Conservation (phyloP, 108 stramenopile genomes). For the Ochromonas danica region DNA sequence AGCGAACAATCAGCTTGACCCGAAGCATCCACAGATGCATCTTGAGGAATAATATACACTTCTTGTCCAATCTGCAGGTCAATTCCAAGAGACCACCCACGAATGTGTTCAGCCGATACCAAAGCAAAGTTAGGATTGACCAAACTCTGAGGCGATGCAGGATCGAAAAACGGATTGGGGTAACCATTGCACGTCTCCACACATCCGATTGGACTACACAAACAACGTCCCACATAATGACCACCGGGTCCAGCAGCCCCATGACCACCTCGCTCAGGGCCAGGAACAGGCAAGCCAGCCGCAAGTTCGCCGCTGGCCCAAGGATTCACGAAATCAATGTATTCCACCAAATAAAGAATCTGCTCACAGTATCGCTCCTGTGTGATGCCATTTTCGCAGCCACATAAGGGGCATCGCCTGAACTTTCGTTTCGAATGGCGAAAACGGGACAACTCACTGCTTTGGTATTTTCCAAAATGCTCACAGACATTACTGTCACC, state of each 20-base stretch:
- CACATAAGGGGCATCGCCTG: background rate
- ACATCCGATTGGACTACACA: conserved; percentile 12
- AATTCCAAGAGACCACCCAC: background rate
- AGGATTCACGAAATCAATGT: too few species aligned
- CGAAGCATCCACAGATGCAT: background rate
- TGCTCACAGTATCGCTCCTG: background rate
- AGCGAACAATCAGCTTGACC: background rate
- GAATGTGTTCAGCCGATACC: background rate
- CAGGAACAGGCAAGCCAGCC: too few species aligned
- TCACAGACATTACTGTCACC: conserved; percentile 8
- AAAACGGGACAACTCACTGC: conserved; percentile 3
- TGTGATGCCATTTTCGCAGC: background rate
- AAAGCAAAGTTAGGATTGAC: background rate
- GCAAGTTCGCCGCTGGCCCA: background rate
- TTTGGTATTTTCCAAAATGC: background rate
- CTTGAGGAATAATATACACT: background rate
- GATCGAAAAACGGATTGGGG: conserved; percentile 9
- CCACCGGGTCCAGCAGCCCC: background rate
- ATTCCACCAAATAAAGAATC: conserved; percentile 1
- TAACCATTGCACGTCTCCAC: background rate
- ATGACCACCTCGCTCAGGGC: background rate
- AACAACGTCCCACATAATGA: background rate
- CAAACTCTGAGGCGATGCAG: background rate
- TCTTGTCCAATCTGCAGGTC: background rate
- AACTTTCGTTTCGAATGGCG: conserved; percentile 18